Evolutionary conservation across 1,139 yeast species (phyloP).

Genomic region (Suhomyces chickasaworum): DNA sequence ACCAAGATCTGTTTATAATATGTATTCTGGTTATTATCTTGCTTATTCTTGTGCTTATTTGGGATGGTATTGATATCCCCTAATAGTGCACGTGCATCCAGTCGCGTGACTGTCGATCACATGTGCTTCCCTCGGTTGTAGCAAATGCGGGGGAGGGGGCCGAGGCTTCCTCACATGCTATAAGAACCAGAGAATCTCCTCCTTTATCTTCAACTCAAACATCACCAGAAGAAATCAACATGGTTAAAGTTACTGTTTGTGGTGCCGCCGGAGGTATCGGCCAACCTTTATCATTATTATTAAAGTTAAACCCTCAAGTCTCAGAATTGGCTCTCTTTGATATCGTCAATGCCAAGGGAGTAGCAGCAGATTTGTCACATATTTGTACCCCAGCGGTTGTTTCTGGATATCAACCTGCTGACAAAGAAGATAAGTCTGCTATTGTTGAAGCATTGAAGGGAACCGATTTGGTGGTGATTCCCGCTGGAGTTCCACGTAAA

Average conservation of each 20-base stretch:
- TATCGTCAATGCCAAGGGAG: slow-evolving; percentile 69
- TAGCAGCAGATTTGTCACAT: slow-evolving; percentile 74
- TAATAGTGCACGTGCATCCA: too few species aligned
- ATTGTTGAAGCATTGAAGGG: slow-evolving; percentile 52
- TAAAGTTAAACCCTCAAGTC: slow-evolving; percentile 58
- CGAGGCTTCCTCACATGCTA: slow-evolving; percentile 10
- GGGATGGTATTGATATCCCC: too few species aligned
- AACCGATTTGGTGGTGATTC: slow-evolving; percentile 64
- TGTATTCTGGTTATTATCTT: too few species aligned
- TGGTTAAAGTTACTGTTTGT: slow-evolving; percentile 71
- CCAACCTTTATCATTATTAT: slow-evolving; percentile 67
- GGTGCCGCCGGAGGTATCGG: slow-evolving; percentile 87
- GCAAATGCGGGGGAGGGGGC: slow-evolving; percentile 7
- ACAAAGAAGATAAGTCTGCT: slow-evolving; percentile 51
- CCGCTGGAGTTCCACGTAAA: slow-evolving; percentile 84
- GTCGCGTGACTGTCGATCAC: background rate
- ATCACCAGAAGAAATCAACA: too few species aligned
- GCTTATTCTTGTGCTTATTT: too few species aligned
- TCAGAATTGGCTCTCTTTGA: slow-evolving; percentile 63
- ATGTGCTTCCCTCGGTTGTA: background rate
- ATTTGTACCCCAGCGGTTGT: slow-evolving; percentile 62
- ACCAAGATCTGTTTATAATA: too few species aligned
- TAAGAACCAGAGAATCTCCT: background rate
- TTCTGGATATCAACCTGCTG: slow-evolving; percentile 55
- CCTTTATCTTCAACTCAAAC: background rate